Base-by-base conservation (phyloP, 768 basidiomycete genomes). In the Mycena vitilis region DNA sequence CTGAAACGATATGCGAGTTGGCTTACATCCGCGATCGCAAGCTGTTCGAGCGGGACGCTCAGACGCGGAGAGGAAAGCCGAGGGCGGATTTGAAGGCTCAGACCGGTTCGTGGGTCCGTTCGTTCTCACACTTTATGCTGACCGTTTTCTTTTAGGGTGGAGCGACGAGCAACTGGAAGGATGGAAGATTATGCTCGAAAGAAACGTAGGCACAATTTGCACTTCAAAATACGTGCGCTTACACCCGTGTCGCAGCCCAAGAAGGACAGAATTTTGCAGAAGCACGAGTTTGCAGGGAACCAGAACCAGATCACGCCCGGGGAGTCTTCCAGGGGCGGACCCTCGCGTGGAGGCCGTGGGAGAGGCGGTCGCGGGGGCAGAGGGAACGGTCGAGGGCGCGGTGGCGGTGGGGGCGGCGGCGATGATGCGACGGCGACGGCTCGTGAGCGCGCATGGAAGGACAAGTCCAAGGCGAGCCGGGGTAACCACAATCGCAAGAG, bases 161-260 rank as follows among this genome's bases (percentile, higher is more conserved):
- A 81, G 77, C 12, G 89, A 98, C 74, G 92, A 92, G 72, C 95
- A 97, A 75, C 89, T 98, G 34, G 95, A 98, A 78, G 96, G 95
- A 0, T 98, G 95, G 95, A 87, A 80, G 64, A 89, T 93, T 63
- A 95, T 97, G 91, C 78, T 98, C 65, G 96, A 98, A 65, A 82
- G 91, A 72, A 91, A 96, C 74, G 96, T 97, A 74, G 68, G 92
- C 83, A 2, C 22, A 40, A 9, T 68, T 20, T 63, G 20, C 16
- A 37, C 9, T n/a, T 11, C 13, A 69, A n/a, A 36, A 63, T 52
- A 18, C 36, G 15, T 13, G 23, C 42, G 52, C 30, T 60, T 37
- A 60, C 25, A 2, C 18, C 48, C 38, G 38, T 60, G 36, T 58
- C 55, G 5, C 74, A 93, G 89, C 91, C 91, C 4, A 87, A 87